A percentile compares a stretch with the other conserved stretches of the same genome.
Conservation (phyloP, 331 rosid genomes). For the Rhamnella rubrinervis region DNA sequence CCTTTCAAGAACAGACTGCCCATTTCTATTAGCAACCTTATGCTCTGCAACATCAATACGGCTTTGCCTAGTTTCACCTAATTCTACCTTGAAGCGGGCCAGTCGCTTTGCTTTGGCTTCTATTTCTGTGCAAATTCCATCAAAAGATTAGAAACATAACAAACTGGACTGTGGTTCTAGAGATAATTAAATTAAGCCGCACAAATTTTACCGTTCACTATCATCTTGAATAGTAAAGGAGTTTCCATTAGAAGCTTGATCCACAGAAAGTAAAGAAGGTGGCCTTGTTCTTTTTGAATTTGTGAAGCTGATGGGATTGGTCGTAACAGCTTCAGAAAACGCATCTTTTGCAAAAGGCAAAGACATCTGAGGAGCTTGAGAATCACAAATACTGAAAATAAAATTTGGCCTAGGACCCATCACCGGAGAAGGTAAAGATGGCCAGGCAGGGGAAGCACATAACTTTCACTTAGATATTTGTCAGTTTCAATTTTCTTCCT, state of each 20-base stretch:
- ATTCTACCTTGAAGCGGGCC: slow-evolving; percentile 87
- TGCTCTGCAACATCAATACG: slow-evolving; percentile 42
- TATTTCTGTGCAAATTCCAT: slow-evolving; percentile 53
- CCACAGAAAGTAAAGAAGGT: slow-evolving; percentile 52
- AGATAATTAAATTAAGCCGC: slow-evolving; percentile 12
- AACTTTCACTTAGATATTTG: not conserved
- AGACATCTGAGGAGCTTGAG: slow-evolving; percentile 39
- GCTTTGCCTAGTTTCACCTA: slow-evolving; percentile 48
- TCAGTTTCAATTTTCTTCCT: not conserved
- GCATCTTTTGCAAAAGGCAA: slow-evolving; percentile 28
- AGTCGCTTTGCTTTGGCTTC: slow-evolving; percentile 92
- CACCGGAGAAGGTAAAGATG: slow-evolving; percentile 58
- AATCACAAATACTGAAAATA: slow-evolving; percentile 30
- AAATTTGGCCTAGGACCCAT: slow-evolving; percentile 41
- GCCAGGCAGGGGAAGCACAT: slow-evolving; percentile 45
- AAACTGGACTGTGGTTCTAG: slow-evolving; percentile 7
- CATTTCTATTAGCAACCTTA: slow-evolving; percentile 43
- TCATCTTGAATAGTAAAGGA: slow-evolving; percentile 44
- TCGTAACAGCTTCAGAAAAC: slow-evolving; percentile 40
- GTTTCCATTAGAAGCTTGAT: slow-evolving; percentile 47
- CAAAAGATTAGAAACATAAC: slow-evolving; percentile 11
- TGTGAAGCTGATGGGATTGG: slow-evolving; percentile 33
- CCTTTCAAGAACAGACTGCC: slow-evolving; percentile 39
- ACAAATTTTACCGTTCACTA: slow-evolving; percentile 68
- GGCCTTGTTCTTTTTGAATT: slow-evolving; percentile 78